Percentiles rank a stretch among this genome's conserved stretches.
phyloP scores from a whole-genome alignment of 2,329 filamentous ascomycete genomes.

The Nemania bipapillata region DNA sequence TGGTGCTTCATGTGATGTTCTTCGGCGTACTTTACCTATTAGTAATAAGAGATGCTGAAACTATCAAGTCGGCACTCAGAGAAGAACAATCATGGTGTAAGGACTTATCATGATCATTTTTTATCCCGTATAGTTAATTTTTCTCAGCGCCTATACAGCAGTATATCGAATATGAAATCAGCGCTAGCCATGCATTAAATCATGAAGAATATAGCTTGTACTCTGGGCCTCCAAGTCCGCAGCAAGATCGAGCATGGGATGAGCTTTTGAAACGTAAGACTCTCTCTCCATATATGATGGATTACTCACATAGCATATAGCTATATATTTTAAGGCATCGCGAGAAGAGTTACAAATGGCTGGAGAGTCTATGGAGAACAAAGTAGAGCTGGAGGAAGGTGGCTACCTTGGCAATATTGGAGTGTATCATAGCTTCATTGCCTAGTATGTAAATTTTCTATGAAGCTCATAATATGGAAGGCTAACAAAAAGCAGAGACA shows the following conservation, averaged over 20 bases:
- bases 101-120: too few species aligned
- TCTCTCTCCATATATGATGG: slow-evolving; percentile 5
- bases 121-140: too few species aligned
- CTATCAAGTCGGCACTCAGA: too few species aligned
- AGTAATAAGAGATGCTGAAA: too few species aligned
- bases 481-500: slow-evolving; percentile 24
- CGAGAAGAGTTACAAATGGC: slow-evolving; percentile 19
- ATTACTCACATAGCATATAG: too few species aligned
- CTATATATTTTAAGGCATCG: slow-evolving; percentile 31
- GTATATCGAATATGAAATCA: neutral
- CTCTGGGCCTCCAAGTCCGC: neutral
- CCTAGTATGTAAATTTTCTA: too few species aligned
- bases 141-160: neutral
- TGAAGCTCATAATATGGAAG: too few species aligned
- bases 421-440: slow-evolving; percentile 38
- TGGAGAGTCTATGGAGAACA: slow-evolving; percentile 16
- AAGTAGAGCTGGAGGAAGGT: slow-evolving; percentile 12
- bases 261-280: neutral
- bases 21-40: too few species aligned
- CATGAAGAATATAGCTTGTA: neutral
- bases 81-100: too few species aligned
- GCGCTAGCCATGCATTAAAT: neutral
- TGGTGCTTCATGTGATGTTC: too few species aligned
- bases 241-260: neutral
- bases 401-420: slow-evolving; percentile 33